These are phyloP conservation scores for Platanthera guangdongensis DNA, from an alignment of 106 monocot genomes.

Conservation along the genomic window DNA sequence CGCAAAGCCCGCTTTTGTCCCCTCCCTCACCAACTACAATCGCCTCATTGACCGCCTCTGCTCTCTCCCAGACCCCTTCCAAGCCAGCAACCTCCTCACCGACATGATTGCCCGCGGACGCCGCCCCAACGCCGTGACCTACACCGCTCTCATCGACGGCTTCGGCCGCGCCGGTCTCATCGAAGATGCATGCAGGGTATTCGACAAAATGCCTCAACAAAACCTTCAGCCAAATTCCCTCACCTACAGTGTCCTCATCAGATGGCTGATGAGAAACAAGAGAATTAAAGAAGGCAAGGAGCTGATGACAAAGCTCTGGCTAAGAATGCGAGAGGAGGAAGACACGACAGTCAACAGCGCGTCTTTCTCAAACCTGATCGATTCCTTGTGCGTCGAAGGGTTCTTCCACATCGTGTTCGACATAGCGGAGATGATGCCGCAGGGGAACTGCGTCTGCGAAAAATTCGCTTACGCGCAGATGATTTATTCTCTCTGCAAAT, in stretches of 20 bases:
- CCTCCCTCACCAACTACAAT: constrained; percentile 61
- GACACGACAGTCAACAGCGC: constrained; percentile 29
- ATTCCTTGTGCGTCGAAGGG: constrained; percentile 67
- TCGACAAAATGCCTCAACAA: constrained; percentile 55
- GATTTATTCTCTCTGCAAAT: constrained; percentile 71
- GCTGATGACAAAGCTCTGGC: constrained; percentile 52
- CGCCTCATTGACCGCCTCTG: constrained; percentile 54
- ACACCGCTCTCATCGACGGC: constrained; percentile 61
- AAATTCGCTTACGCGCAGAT: constrained; percentile 80
- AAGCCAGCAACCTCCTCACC: constrained; percentile 24
- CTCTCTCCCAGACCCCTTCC: constrained; percentile 8
- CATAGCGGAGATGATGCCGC: constrained; percentile 81
- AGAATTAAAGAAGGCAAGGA: constrained; percentile 31
- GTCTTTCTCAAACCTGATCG: constrained; percentile 71
- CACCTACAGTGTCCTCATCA: constrained; percentile 51
- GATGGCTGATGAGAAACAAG: constrained; percentile 44
- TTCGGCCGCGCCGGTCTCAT: constrained; percentile 30
- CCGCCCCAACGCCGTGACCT: constrained; percentile 41
- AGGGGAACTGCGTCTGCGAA: constrained; percentile 37
- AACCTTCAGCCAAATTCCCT: constrained; percentile 61
- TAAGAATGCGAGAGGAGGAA: constrained; percentile 25
- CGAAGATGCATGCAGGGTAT: constrained; percentile 37
- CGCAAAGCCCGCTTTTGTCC: constrained; percentile 33
- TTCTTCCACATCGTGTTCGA: constrained; percentile 63
- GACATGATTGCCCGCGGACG: constrained; percentile 33